Conservation (phyloP, 2,329 filamentous ascomycete species). For the Akanthomyces muscarius region DNA sequence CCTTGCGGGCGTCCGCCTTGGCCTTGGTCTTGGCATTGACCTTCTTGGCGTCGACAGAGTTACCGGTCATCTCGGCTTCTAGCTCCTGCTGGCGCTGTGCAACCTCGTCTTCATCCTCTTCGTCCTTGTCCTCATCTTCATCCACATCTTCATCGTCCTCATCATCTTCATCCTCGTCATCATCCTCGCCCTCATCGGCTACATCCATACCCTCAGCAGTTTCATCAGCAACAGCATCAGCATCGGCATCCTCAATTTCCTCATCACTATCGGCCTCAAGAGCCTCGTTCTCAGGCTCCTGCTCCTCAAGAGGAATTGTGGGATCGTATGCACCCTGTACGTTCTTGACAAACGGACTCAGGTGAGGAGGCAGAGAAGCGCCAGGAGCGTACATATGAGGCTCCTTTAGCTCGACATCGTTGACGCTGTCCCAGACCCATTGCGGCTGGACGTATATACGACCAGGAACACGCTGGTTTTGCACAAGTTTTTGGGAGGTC, state of each 20-base stretch:
- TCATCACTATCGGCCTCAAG: slow-evolving; percentile 60
- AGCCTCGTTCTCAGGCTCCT: slow-evolving; percentile 83
- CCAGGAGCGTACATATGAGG: slow-evolving; percentile 88
- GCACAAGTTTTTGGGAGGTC: slow-evolving; percentile 54
- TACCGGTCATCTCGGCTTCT: slow-evolving; percentile 83
- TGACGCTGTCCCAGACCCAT: slow-evolving; percentile 97
- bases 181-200: slow-evolving; percentile 42
- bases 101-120: slow-evolving; percentile 56
- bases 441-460: slow-evolving; percentile 93
- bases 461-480: slow-evolving; percentile 77
- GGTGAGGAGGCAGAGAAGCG: slow-evolving; percentile 82
- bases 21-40: slow-evolving; percentile 51
- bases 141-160: slow-evolving; percentile 39
- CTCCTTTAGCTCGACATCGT: slow-evolving; percentile 82
- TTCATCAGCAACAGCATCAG: slow-evolving; percentile 31
- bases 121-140: slow-evolving; percentile 34
- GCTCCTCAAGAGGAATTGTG: slow-evolving; percentile 76
- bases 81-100: slow-evolving; percentile 81
- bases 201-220: slow-evolving; percentile 37
- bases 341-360: slow-evolving; percentile 92
- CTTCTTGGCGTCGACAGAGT: slow-evolving; percentile 48
- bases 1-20: slow-evolving; percentile 67
- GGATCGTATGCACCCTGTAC: slow-evolving; percentile 89
- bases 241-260: slow-evolving; percentile 45
- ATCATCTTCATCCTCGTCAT: slow-evolving; percentile 43